phyloP scores from a whole-genome alignment of 108 stramenopile species.

The Discostella stelligeroides region DNA sequence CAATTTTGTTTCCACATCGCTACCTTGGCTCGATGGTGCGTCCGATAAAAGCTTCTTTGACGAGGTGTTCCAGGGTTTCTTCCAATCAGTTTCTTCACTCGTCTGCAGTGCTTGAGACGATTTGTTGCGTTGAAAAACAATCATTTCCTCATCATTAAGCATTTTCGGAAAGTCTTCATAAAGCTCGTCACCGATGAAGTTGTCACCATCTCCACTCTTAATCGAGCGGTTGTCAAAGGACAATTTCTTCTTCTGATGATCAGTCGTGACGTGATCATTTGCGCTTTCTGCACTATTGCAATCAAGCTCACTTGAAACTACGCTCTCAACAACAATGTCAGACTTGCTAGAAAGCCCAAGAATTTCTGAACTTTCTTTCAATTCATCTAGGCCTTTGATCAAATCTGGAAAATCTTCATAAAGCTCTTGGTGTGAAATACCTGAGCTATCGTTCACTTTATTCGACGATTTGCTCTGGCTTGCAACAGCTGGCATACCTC shows the following conservation, averaged over 20 bases:
- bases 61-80: constrained; percentile 38
- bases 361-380: too few species aligned
- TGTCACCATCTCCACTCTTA: constrained; percentile 19
- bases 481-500: neutral
- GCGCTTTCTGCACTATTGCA: too few species aligned
- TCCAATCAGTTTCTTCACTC: constrained; percentile 27
- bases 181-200: constrained; percentile 11
- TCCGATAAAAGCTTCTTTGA: constrained; percentile 1
- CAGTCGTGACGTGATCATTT: neutral
- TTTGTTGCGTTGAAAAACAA: constrained; percentile 9
- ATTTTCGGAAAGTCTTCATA: constrained; percentile 39
- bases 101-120: constrained; percentile 8
- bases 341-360: too few species aligned
- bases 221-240: neutral
- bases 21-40: neutral
- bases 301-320: too few species aligned
- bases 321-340: too few species aligned
- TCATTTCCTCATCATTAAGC: neutral
- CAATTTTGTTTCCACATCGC: neutral
- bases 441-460: constrained; percentile 12
- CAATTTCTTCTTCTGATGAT: neutral
- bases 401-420: too few species aligned
- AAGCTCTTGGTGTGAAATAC: neutral
- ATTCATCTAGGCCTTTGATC: too few species aligned
- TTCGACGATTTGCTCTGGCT: neutral